Percentiles rank a stretch among this genome's conserved stretches.
These are phyloP conservation scores for Angophora floribunda DNA, from an alignment of 345 rosid genomes.

Conservation along the genomic window DNA sequence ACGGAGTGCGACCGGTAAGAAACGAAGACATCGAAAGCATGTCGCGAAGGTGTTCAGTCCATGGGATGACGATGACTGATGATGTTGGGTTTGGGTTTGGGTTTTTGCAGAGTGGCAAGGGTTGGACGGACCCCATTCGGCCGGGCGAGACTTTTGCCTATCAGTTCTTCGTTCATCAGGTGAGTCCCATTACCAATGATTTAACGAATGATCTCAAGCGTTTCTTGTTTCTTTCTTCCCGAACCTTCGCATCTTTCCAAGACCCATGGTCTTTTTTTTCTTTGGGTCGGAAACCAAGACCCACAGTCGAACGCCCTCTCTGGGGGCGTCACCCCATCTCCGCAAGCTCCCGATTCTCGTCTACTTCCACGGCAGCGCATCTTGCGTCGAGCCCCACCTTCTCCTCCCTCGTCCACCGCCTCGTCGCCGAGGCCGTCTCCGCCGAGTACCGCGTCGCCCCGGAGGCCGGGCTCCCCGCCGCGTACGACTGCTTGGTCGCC, in stretches of 20 bases:
- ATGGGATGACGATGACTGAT: not conserved
- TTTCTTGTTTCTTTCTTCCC: no score
- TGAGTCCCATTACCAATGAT: not conserved
- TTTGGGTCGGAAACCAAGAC: no score
- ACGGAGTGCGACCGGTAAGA: not conserved
- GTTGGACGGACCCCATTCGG: not conserved
- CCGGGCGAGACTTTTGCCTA: fast-evolving
- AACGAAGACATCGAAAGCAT: not conserved
- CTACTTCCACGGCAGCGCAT: not conserved
- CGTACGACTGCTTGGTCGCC: no score
- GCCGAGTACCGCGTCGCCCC: not conserved
- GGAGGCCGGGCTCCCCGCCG: not conserved
- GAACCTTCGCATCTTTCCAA: no score
- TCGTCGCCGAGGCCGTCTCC: not conserved
- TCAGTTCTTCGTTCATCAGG: not conserved
- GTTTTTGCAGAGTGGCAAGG: not conserved
- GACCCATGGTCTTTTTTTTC: no score
- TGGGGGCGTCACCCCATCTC: not conserved
- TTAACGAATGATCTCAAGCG: not conserved
- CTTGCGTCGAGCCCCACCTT: not conserved
- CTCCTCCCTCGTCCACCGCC: not conserved
- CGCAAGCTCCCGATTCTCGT: not conserved
- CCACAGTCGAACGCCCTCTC: not conserved
- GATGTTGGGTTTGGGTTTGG: not conserved
- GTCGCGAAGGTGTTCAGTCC: not conserved